Evolutionary conservation across 345 rosid species (phyloP).

Genomic region (Odontarrhena argentea): DNA sequence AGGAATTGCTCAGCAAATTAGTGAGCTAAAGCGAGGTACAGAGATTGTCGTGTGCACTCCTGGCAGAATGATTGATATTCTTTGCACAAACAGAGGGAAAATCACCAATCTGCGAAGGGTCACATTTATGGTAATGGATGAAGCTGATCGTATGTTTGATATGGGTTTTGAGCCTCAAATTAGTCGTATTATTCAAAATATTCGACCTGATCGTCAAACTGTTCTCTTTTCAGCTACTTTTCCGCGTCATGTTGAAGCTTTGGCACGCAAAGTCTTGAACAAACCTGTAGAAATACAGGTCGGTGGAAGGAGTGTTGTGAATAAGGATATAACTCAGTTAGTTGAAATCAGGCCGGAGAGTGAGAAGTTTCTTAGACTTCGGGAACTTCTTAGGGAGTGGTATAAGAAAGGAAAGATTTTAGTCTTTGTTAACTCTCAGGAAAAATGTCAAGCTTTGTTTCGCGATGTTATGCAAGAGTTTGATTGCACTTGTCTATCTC

Average conservation of each 20-base stretch:
- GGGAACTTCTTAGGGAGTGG: conserved; percentile 86
- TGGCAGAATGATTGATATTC: conserved; percentile 89
- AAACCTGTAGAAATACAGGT: conserved; percentile 82
- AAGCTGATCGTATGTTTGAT: conserved; percentile 94
- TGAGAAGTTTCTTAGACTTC: conserved; percentile 66
- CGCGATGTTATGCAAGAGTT: conserved; percentile 53
- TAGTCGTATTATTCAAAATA: conserved; percentile 78
- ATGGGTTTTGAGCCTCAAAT: conserved; percentile 94
- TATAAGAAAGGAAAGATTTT: conserved; percentile 77
- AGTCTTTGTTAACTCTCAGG: conserved; percentile 76
- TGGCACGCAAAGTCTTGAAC: conserved; percentile 76
- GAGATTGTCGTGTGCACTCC: conserved; percentile 94
- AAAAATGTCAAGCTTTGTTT: conserved; percentile 73
- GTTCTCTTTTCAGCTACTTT: conserved; percentile 87
- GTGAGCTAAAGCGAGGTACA: conserved; percentile 80
- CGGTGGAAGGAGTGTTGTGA: conserved; percentile 94
- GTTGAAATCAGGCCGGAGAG: conserved; percentile 83
- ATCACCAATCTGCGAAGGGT: conserved; percentile 77
- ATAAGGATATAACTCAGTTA: conserved; percentile 76
- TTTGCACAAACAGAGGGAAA: conserved; percentile 83
- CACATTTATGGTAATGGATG: conserved; percentile 81
- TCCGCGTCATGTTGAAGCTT: conserved; percentile 84
- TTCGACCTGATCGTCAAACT: conserved; percentile 81
- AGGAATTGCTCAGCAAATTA: conserved; percentile 92
- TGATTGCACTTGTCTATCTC: conserved; percentile 77